These are phyloP conservation scores for Aspergillus avenaceus DNA, from an alignment of 495 filamentous ascomycete genomes.

Conservation along the genomic window DNA sequence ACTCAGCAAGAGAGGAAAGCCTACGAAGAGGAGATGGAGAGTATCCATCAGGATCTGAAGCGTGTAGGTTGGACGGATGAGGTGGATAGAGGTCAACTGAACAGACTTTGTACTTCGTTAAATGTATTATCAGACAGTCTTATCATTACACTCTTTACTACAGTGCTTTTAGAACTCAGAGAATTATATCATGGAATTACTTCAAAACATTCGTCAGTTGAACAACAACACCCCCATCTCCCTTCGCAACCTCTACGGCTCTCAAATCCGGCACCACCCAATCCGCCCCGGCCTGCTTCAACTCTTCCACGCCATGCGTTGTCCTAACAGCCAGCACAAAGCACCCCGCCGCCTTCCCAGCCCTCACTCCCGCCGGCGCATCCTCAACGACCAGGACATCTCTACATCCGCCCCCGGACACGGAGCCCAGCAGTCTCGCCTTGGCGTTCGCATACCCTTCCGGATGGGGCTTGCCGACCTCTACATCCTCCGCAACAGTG, in stretches of 20 bases:
- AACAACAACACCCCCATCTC: background rate
- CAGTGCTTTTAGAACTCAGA: too few species aligned
- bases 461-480: conserved; percentile 69
- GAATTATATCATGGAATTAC: too few species aligned
- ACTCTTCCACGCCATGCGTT: conserved; percentile 62
- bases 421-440: background rate
- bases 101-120: too few species aligned
- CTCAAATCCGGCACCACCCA: conserved; percentile 53
- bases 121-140: too few species aligned
- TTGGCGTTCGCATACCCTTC: conserved; percentile 55
- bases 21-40: too few species aligned
- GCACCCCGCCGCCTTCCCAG: conserved; percentile 76
- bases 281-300: conserved; percentile 63
- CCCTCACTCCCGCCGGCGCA: conserved; percentile 69
- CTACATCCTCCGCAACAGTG: conserved; percentile 74
- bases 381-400: conserved; percentile 76
- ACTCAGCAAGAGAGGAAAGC: too few species aligned
- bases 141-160: too few species aligned
- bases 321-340: conserved; percentile 72
- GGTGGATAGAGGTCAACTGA: too few species aligned
- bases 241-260: too few species aligned
- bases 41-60: too few species aligned
- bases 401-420: background rate
- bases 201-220: too few species aligned
- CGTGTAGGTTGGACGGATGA: too few species aligned